Percentiles rank a stretch among this genome's conserved stretches.
phyloP scores from a whole-genome alignment of 2,329 filamentous ascomycete genomes.

The Dactylellina haptotyla region DNA sequence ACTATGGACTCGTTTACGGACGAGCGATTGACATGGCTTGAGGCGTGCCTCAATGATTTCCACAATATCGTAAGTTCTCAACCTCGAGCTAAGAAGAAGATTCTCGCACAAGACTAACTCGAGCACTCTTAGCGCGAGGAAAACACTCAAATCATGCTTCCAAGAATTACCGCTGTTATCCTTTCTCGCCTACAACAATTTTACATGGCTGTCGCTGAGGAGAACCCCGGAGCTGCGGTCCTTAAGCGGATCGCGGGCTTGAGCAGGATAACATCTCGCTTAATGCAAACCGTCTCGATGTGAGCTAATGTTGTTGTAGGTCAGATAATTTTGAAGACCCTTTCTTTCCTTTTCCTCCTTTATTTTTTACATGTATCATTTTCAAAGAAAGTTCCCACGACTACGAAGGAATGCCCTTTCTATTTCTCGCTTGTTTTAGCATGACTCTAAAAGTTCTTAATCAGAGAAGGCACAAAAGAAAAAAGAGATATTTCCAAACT shows the following conservation, averaged over 20 bases:
- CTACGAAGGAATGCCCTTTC: no score
- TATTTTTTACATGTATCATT: constrained; percentile 12
- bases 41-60: constrained; percentile 56
- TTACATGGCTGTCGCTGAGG: constrained; percentile 66
- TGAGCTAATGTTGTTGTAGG: background rate
- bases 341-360: background rate
- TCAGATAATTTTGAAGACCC: background rate
- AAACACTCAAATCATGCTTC: constrained; percentile 62
- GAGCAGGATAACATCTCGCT: constrained; percentile 56
- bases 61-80: constrained; percentile 59
- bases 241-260: constrained; percentile 61
- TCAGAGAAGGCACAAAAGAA: no score
- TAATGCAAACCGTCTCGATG: constrained; percentile 49
- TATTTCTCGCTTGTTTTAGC: no score
- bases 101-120: constrained; percentile 59
- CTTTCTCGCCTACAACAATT: constrained; percentile 67
- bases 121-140: constrained; percentile 65
- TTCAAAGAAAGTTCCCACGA: no score
- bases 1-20: constrained; percentile 64
- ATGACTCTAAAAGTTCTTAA: no score
- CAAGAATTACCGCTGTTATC: constrained; percentile 69
- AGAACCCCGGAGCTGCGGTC: constrained; percentile 65
- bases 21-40: constrained; percentile 58
- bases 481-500: no score
- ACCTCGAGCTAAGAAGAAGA: background rate